Percentiles rank a stretch among this genome's conserved stretches.
These are phyloP conservation scores for Phytophthora hibernalis DNA, from an alignment of 352 stramenopile species.

Conservation along the genomic window DNA sequence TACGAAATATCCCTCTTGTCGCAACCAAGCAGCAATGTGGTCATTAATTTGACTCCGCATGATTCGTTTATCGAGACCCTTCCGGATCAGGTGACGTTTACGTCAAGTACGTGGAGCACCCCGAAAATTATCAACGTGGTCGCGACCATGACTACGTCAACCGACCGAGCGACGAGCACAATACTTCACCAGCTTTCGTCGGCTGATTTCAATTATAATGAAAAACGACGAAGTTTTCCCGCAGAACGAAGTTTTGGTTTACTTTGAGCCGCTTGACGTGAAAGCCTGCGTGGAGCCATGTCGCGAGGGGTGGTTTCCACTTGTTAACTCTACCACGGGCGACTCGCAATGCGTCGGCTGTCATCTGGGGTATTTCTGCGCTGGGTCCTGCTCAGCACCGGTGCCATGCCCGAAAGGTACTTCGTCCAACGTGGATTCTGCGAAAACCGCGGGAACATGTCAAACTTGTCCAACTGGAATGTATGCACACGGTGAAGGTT, in stretches of 20 bases:
- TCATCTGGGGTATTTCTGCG: constrained; percentile 56
- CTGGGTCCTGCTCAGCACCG: constrained; percentile 49
- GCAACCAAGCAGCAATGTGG: constrained; percentile 47
- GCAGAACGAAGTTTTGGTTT: constrained; percentile 55
- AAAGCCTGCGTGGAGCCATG: constrained; percentile 57
- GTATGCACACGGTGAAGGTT: constrained; percentile 47
- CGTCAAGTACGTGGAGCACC: constrained; percentile 42
- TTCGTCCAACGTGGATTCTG: constrained; percentile 42
- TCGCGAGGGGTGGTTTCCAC: constrained; percentile 58
- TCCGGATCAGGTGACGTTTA: constrained; percentile 48
- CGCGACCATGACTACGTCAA: constrained; percentile 11
- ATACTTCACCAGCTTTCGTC: constrained; percentile 52
- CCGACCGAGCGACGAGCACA: constrained; percentile 14
- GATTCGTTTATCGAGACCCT: constrained; percentile 38
- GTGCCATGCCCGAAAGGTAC: constrained; percentile 51
- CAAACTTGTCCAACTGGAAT: constrained; percentile 49
- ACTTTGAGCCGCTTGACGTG: constrained; percentile 59
- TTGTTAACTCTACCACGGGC: constrained; percentile 43
- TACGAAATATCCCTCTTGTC: constrained; percentile 60
- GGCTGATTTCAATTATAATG: constrained; percentile 49
- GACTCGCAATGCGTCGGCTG: constrained; percentile 51
- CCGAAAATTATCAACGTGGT: constrained; percentile 47
- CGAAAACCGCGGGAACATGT: constrained; percentile 36
- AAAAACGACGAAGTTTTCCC: constrained; percentile 42
- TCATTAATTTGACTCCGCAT: constrained; percentile 36